These are phyloP conservation scores for Astraeus odoratus DNA, from an alignment of 768 basidiomycete genomes.

Conservation along the genomic window DNA sequence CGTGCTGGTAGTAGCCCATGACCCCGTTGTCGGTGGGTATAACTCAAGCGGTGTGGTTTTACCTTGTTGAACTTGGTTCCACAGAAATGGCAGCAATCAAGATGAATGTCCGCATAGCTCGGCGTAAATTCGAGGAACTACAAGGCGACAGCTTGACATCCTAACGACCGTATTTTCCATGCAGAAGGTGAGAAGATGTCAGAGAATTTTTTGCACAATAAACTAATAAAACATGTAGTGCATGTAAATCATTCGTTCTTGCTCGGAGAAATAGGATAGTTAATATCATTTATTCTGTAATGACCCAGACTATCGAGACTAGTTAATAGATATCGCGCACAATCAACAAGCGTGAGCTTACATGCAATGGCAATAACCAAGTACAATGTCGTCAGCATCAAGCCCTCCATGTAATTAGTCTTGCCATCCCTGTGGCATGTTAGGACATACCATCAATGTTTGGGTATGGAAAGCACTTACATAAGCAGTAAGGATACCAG, in stretches of 20 bases:
- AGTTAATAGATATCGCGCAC: not conserved
- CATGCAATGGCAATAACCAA: slow-evolving; percentile 33
- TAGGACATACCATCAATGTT: slow-evolving; percentile 1
- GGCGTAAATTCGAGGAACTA: slow-evolving; percentile 84
- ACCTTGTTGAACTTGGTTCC: not conserved
- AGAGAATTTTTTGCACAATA: not conserved
- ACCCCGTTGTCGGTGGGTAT: slow-evolving; percentile 75
- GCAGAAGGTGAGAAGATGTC: too few species aligned
- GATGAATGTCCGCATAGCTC: slow-evolving; percentile 82
- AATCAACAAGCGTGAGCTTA: slow-evolving; percentile 21
- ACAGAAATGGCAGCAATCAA: slow-evolving; percentile 83
- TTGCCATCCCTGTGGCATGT: slow-evolving; percentile 55
- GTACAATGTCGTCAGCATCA: slow-evolving; percentile 47
- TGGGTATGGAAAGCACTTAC: slow-evolving; percentile 29
- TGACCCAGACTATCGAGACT: slow-evolving; percentile 8
- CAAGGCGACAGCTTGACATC: slow-evolving; percentile 58
- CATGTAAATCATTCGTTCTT: too few species aligned
- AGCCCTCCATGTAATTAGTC: slow-evolving; percentile 89
- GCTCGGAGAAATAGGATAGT: too few species aligned
- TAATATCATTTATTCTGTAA: not conserved
- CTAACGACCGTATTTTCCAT: slow-evolving; percentile 8
- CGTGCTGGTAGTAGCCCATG: slow-evolving; percentile 81
- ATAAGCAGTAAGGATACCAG: slow-evolving; percentile 81
- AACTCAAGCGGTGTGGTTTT: not conserved
- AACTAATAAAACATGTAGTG: too few species aligned